These are phyloP conservation scores for Penicillium capsulatum DNA, from an alignment of 2,329 filamentous ascomycete genomes.

Conservation along the genomic window DNA sequence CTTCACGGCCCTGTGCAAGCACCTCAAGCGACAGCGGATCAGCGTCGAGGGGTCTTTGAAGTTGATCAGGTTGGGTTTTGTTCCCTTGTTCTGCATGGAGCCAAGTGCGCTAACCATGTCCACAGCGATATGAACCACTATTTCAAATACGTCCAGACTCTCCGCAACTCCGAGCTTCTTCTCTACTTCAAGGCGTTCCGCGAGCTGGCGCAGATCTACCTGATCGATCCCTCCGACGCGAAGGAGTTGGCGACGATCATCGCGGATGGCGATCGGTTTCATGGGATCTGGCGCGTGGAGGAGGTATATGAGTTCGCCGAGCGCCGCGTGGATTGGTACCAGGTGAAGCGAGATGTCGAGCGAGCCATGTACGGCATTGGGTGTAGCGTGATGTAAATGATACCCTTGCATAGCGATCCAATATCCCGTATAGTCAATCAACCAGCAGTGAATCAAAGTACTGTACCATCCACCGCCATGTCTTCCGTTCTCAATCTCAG, in stretches of 20 bases:
- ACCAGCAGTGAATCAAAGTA: no score
- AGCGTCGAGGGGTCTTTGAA: conserved; percentile 84
- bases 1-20: conserved; percentile 90
- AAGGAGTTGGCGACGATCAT: conserved; percentile 96
- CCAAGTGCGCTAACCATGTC: conserved; percentile 1
- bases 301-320: conserved; percentile 98
- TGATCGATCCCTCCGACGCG: conserved; percentile 80
- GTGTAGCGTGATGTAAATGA: conserved; percentile 71
- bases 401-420: conserved; percentile 22
- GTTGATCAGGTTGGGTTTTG: conserved; percentile 62
- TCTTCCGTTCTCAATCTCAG: no score
- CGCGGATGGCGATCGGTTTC: conserved; percentile 82
- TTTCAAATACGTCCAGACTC: conserved; percentile 73
- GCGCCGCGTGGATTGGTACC: conserved; percentile 89
- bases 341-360: conserved; percentile 82
- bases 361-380: conserved; percentile 96
- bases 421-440: no score
- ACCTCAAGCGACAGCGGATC: conserved; percentile 92
- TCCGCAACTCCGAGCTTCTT: conserved; percentile 77
- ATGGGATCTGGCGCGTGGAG: conserved; percentile 88
- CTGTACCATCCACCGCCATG: no score
- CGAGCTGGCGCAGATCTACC: conserved; percentile 90
- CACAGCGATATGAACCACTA: conserved; percentile 89
- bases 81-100: neutral
- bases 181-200: conserved; percentile 88